These are phyloP conservation scores for Aurinia saxatilis DNA, from an alignment of 345 rosid genomes.

Conservation along the genomic window DNA sequence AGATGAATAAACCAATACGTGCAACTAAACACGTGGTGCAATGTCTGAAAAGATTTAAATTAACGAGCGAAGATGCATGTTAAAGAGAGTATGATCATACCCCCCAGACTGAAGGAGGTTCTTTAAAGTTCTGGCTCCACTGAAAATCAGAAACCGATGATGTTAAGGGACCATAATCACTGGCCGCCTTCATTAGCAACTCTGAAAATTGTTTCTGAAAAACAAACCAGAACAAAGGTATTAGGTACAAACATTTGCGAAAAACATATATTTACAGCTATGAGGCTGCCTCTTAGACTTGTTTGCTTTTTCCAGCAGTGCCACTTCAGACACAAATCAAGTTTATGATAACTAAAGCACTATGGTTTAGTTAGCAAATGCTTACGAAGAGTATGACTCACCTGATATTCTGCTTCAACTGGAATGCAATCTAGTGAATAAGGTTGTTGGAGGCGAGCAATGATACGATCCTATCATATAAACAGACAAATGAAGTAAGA, in stretches of 20 bases:
- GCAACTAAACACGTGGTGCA: too few relatives aligned
- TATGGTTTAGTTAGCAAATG: not conserved
- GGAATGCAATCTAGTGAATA: conserved; percentile 98
- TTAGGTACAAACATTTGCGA: not conserved
- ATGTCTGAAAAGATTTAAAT: not conserved
- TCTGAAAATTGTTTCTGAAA: conserved; percentile 95
- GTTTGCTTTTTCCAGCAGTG: not conserved
- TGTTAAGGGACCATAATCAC: conserved; percentile 94
- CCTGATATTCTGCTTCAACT: conserved; percentile 99
- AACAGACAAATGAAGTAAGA: not conserved
- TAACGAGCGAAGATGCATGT: conserved; percentile 10
- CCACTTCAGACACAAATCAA: not conserved
- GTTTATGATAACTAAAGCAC: not conserved
- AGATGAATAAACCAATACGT: too few relatives aligned
- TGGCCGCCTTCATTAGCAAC: conserved; percentile 91
- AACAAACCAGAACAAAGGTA: conserved; percentile 14
- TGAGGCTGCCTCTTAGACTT: too few relatives aligned
- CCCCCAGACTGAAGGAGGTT: conserved; percentile 98
- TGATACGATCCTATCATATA: conserved; percentile 75
- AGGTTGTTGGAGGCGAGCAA: conserved; percentile 97
- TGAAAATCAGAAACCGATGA: conserved; percentile 88
- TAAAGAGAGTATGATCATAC: conserved; percentile 34
- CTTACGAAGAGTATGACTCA: conserved; percentile 27
- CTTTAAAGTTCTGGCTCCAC: conserved; percentile 98
- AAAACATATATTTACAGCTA: too few relatives aligned